Evolutionary conservation across 179 eudicot species (phyloP), one percentile per base, ranked within the genome.

Genomic region (Nepenthes alata): DNA sequence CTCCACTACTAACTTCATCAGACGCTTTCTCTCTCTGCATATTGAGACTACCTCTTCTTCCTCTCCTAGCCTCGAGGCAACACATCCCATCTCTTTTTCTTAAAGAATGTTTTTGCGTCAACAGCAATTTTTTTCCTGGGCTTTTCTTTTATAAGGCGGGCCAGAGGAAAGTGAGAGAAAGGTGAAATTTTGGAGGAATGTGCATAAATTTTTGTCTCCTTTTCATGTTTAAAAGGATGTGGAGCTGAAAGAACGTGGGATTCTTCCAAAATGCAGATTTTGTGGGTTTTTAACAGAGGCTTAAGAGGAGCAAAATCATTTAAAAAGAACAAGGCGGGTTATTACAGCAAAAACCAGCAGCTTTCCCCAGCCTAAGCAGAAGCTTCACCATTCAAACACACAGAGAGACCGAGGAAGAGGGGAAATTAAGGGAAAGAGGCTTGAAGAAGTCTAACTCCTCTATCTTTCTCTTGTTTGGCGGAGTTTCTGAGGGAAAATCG

Each of bases 1-100:
- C 67, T 91, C 89, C 1, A 86, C 91, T 11, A 89, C 95, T 63
- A 84, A 73, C 68, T 89, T 91, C 61, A 91, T 81, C 44, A 79
- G 68, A 45, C 57, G 72, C 59, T 91, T 91, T 64, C 98, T 89
- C 65, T 91, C 95, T 70, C 83, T 89, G 59, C 98, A 91, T 36
- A 91, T 84, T 62, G 75, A 54, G 11, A 91, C 91, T 5, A 80
- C 89, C 62, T 91, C 91, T 78, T 86, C 95, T 45, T 84, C 89
- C 67, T 79, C 91, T 13, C 58, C 54, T 67, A 89, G 65, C 56
- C 73, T 91, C 66, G 98, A 88, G 16, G 91, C 95, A 41, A 84
- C 95, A 86, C 98, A 88, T 12, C 90, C 97, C 89, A 86, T 85
- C 3, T 56, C 73, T 54, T 53, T 15, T 2, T 61, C 67, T 61